Percentiles rank a stretch among this genome's conserved stretches.
Conservation (phyloP, 225 moss, liverwort and hornwort genomes). For the Marchantia paleacea region DNA sequence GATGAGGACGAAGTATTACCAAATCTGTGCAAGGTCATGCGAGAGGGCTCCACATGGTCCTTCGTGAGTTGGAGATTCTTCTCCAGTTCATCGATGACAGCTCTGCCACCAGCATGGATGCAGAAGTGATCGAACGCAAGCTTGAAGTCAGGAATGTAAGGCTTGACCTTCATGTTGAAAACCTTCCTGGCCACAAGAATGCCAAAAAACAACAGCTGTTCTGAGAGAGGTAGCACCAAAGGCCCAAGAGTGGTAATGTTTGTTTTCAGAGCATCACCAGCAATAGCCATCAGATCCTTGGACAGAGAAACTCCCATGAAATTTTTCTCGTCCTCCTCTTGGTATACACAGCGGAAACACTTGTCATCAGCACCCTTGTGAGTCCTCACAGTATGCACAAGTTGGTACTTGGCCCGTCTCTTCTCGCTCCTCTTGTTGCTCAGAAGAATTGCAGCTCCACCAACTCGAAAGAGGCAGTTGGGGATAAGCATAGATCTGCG, state of each 20-base stretch:
- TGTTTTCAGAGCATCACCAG: constrained; percentile 28
- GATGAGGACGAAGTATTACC: constrained; percentile 30
- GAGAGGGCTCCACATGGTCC: constrained; percentile 26
- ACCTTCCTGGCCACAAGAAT: constrained; percentile 28
- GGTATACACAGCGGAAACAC: constrained; percentile 24
- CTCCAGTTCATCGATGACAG: constrained; percentile 30
- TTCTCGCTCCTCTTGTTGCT: constrained; percentile 23
- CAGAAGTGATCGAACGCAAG: constrained; percentile 29
- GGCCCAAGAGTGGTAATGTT: constrained; percentile 28
- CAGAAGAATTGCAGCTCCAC: constrained; percentile 30
- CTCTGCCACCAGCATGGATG: constrained; percentile 30
- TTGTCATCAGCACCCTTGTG: constrained; percentile 30
- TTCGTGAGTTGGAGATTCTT: constrained; percentile 22
- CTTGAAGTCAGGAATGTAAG: constrained; percentile 31
- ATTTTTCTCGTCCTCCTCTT: constrained; percentile 23
- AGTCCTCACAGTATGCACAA: constrained; percentile 30
- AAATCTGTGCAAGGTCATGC: constrained; percentile 31
- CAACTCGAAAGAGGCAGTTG: constrained; percentile 26
- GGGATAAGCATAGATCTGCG: constrained; percentile 28
- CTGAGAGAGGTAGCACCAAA: constrained; percentile 26
- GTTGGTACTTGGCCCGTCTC: constrained; percentile 25
- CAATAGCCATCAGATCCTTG: constrained; percentile 30
- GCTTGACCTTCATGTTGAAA: constrained; percentile 28
- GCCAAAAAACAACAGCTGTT: constrained; percentile 30
- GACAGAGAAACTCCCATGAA: constrained; percentile 25